Base-by-base conservation (phyloP, 164 flowering plant genomes). In the Echeveria elegans region DNA sequence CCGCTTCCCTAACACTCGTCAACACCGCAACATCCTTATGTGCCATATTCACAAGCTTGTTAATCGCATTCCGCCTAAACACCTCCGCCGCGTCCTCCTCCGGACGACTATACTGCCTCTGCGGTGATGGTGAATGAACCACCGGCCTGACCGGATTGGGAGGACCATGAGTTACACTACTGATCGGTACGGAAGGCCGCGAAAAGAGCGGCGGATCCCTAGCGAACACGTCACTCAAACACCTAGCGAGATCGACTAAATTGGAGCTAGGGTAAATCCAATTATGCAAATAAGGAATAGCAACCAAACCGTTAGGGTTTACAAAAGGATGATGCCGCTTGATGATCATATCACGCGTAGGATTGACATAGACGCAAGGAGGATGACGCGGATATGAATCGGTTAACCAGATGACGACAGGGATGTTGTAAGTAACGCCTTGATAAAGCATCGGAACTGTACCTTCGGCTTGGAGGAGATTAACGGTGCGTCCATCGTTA, bases 321-420 rank as follows among this genome's bases (percentile, higher is more conserved):
- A 91, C 96, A 66, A 79, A 71, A 5, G 85, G 71, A 67, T 91
- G 96, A 0, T 85, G 86, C 29, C 88, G 84, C 68, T 87, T 89
- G 76, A 90, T 82, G 74, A 89, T 67, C 97, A 91, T 91, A 69
- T 89, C 93, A 5, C 16, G 4, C 4, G 98, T 92, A 60, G 98
- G 98, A 50, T 82, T 83, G 16, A 92, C 82, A 73, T 78, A 90
- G 62, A 88, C 88, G 66, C 78, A 71, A 14, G 98, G 96, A 0
- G 96, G 80, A 50, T 82, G 87, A 68, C 93, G 90, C 21, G 98
- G 98, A 76, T 92, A 92, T 24, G 89, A 76, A 40, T 92, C 97
- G 78, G 85, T 76, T 63, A 92, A 84, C 97, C 96, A 92, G 69
- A 92, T 76, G 26, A 84, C 59, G 56, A 88, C 70, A 23, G 97